Percentiles rank a stretch among this genome's conserved stretches.
phyloP scores from a whole-genome alignment of 345 rosid genomes.

The Iberis pinnata region DNA sequence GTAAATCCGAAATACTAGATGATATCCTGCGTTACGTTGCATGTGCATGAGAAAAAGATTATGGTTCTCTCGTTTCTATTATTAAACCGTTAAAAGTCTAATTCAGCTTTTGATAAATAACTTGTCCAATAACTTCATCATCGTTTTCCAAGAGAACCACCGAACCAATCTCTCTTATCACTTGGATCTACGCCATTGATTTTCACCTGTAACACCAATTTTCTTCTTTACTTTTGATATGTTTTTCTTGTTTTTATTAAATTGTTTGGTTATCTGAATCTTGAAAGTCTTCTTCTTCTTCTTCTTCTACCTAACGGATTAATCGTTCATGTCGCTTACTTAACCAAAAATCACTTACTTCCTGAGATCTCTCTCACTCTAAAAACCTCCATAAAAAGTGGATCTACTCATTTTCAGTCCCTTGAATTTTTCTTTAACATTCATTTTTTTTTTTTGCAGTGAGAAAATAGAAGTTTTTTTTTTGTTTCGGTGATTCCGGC shows the following conservation, averaged over 20 bases:
- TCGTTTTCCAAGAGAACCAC: too few relatives aligned
- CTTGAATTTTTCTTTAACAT: background rate
- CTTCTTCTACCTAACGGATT: constrained; percentile 3
- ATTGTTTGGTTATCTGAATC: background rate
- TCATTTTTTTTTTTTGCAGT: background rate
- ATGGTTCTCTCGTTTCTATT: too few relatives aligned
- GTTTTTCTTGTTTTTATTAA: background rate
- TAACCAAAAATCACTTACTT: constrained; percentile 6
- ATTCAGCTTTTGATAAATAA: too few relatives aligned
- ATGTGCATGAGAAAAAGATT: too few relatives aligned
- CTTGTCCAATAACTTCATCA: too few relatives aligned
- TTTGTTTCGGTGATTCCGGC: background rate
- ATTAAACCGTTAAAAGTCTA: too few relatives aligned
- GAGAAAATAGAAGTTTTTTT: constrained; percentile 1
- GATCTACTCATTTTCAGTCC: constrained; percentile 11
- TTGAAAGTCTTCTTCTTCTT: background rate
- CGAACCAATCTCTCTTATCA: too few relatives aligned
- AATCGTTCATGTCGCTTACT: constrained; percentile 1
- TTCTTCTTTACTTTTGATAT: background rate
- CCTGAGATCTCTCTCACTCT: constrained; percentile 22
- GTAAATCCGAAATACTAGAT: too few relatives aligned
- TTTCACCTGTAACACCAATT: too few relatives aligned
- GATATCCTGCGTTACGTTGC: too few relatives aligned
- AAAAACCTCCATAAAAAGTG: constrained; percentile 11
- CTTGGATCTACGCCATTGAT: too few relatives aligned